phyloP scores from a whole-genome alignment of 192 early-diverging fungal genomes.

The Entophlyctis helioformis region DNA sequence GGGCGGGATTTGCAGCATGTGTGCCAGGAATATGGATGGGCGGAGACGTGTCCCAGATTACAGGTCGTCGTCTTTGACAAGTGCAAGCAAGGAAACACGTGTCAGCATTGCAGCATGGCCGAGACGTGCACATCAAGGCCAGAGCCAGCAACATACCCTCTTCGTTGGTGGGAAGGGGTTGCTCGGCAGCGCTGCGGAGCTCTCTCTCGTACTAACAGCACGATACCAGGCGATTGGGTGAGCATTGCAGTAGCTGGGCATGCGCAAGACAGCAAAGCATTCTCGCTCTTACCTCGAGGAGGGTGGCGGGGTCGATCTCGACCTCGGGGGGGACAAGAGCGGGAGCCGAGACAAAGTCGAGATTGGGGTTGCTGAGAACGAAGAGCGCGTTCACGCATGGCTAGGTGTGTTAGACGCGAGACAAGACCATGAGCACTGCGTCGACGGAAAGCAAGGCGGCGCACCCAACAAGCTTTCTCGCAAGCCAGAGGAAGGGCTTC shows the following conservation, averaged over 20 bases:
- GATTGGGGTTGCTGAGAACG: conserved; percentile 62
- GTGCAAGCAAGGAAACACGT: not conserved
- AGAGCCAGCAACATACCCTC: too few species aligned
- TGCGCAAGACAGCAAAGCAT: too few species aligned
- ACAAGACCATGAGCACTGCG: too few species aligned
- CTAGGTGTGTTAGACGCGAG: too few species aligned
- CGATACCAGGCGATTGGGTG: too few species aligned
- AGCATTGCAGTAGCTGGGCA: too few species aligned
- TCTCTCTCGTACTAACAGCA: conserved; percentile 78
- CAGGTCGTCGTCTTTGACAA: conserved; percentile 11
- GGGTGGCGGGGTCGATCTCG: conserved; percentile 61
- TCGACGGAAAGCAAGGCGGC: conserved; percentile 1
- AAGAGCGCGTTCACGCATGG: not conserved
- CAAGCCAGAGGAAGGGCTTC: conserved; percentile 99
- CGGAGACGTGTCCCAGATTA: too few species aligned
- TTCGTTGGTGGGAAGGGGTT: conserved; percentile 82
- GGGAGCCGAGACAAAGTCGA: conserved; percentile 96
- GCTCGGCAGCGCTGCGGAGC: conserved; percentile 60
- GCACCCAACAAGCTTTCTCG: conserved; percentile 84
- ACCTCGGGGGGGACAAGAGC: conserved; percentile 95
- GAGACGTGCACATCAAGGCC: not conserved
- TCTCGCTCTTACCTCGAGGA: too few species aligned
- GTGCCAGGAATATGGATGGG: too few species aligned
- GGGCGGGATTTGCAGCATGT: too few species aligned
- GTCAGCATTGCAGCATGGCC: not conserved